A percentile compares a stretch with the other conserved stretches of the same genome.
phyloP scores from a whole-genome alignment of 2,329 filamentous ascomycete species.

The Orbilia brochopaga region DNA sequence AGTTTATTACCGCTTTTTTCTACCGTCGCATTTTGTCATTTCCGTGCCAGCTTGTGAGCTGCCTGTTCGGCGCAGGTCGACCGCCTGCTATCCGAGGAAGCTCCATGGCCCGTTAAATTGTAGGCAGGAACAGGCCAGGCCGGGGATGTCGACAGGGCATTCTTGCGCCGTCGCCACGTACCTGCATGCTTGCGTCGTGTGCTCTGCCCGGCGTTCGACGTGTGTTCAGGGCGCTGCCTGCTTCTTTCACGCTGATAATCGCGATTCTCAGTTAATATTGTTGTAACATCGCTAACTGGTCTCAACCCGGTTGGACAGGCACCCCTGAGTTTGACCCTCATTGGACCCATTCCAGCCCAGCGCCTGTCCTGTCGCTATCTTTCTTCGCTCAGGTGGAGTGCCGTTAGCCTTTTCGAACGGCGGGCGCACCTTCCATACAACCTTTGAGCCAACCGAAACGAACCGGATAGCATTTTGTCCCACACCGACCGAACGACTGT shows the following conservation, averaged over 20 bases:
- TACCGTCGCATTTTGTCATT: constrained; percentile 39
- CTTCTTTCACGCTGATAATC: constrained; percentile 17
- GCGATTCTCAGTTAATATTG: constrained; percentile 41
- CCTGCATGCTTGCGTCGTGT: constrained; percentile 8
- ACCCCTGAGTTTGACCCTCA: constrained; percentile 48
- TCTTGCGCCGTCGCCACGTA: constrained; percentile 5
- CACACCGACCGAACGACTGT: constrained; percentile 31
- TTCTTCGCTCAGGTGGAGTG: constrained; percentile 15
- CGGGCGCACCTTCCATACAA: constrained; percentile 38
- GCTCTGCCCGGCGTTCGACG: neutral
- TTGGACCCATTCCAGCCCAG: constrained; percentile 8
- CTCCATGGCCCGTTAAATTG: constrained; percentile 28
- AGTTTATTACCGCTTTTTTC: constrained; percentile 23
- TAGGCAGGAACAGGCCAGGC: constrained; percentile 16
- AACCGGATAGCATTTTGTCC: constrained; percentile 27
- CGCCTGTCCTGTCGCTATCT: constrained; percentile 41
- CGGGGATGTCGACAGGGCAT: constrained; percentile 6
- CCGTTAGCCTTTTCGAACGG: constrained; percentile 5
- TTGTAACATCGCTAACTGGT: constrained; percentile 48
- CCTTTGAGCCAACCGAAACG: constrained; percentile 47
- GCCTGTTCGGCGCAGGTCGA: constrained; percentile 39
- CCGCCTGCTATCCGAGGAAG: constrained; percentile 45
- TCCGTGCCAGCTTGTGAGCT: constrained; percentile 34
- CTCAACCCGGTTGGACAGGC: constrained; percentile 47
- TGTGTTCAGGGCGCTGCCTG: constrained; percentile 1